Evolutionary conservation across 495 filamentous ascomycete genomes (phyloP), one percentile per base, ranked within the genome.

Genomic region (Neurospora sublineolata): DNA sequence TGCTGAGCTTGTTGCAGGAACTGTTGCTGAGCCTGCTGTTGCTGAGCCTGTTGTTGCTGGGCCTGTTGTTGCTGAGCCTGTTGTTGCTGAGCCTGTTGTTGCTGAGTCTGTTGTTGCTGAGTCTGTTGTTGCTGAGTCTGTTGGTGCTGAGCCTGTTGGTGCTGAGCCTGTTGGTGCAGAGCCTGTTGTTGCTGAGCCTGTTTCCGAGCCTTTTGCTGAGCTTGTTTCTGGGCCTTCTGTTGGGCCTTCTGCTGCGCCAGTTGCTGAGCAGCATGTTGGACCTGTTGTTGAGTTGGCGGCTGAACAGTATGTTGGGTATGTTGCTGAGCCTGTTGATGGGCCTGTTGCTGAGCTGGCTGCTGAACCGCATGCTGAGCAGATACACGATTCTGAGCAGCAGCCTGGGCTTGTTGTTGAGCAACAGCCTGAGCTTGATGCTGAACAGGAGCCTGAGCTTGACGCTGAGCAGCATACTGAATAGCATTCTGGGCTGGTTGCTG

Each of bases 51-150:
- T 8, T 14, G 70, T 40, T 44, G 41, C 42, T 44, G 40, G 3
- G 40, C 40, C 40, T 42, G 16, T 44, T 71, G 36, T n/a, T 52
- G 14, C 72, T 69, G 58, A 30, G 37, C 16, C 36, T 33, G 20
- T 36, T 20, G 52, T 67, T 71, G 41, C 16, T 69, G 16, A 20
- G 18, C 18, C 7, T 7, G 73, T 72, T 60, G 70, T 58, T 23
- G 68, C 58, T 3, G 70, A 42, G 40, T 72, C 70, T 64, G 72
- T 75, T 20, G 70, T 10, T 71, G 52, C 73, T 68, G 71, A 64
- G 70, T 40, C 37, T 68, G 46, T 44, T 71, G 37, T 14, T 46
- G n/a, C 72, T 69, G 58, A 27, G 23, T 10, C 16, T 30, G 20
- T 36, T 20, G 52, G 36, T 71, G 41, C 18, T 69, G 42, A 11